Evolutionary conservation across 306 rosid species (phyloP), one percentile per base, ranked within the genome.

Genomic region (Arachis stenosperma): DNA sequence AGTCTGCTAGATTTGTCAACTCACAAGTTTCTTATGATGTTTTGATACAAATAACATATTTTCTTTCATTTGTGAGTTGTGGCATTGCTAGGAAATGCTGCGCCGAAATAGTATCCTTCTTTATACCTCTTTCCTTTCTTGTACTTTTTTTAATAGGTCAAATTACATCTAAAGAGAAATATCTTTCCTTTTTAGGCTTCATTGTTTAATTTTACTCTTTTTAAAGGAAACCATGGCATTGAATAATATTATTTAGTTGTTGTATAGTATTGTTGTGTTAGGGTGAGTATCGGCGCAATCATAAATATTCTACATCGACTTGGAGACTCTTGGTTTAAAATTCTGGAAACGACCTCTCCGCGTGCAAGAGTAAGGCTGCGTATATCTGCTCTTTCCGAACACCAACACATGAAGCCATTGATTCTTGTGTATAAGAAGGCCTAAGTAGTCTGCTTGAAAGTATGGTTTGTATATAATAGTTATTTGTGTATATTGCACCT

Each of bases 391-490:
- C 43, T 40, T 7, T 7, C 5, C 43, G 6, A 40, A 2, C 43
- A 40, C 43, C 43, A 40, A 5, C 43, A 40, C 6, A 7, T 40
- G 43, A 40, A 7, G 7, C 6, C 5, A 5, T 40, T 40, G 4
- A 8, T 44, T 2, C 36, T 13, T 44, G 61, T 71, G 15, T 7
- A 58, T 57, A 46, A 41, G 48, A 51, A 51, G n/a, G 59, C 27
- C 80, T 61, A 54, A 27, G 69, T 36, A 27, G 2, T 50, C 46
- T 54, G 29, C 58, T 67, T 48, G 59, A 79, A 33, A 67, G 50
- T 68, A 75, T 68, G 61, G 54, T 53, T 67, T 67, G 22, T 55
- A 64, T 68, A 68, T 55, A 54, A 53, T 39, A 50, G 62, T 62
- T 61, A 46, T 53, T 52, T 75, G 67, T 56, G 50, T 36, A 59